phyloP scores from a whole-genome alignment of 768 basidiomycete species.

The Boletus rubropictus region DNA sequence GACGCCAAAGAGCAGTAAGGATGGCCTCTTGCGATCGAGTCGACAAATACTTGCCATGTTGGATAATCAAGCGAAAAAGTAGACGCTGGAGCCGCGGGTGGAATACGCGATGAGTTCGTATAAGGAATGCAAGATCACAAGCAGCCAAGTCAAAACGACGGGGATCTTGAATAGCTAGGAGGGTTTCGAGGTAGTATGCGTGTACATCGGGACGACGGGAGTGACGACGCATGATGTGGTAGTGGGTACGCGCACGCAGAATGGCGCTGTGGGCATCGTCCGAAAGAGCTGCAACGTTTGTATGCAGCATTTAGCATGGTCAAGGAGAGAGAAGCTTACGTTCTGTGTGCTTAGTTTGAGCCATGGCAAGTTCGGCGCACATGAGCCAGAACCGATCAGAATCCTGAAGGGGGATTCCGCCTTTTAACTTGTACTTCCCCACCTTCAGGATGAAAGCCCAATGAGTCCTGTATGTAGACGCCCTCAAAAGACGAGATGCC shows the following conservation, averaged over 20 bases:
- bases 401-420: slow-evolving; percentile 30
- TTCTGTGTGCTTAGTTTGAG: slow-evolving; percentile 6
- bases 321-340: slow-evolving; percentile 12
- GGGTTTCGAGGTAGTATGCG: slow-evolving; percentile 40
- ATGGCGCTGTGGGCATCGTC: slow-evolving; percentile 12
- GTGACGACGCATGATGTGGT: slow-evolving; percentile 35
- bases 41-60: slow-evolving; percentile 23
- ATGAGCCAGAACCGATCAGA: slow-evolving; percentile 64
- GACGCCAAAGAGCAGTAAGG: slow-evolving; percentile 33
- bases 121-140: slow-evolving; percentile 29
- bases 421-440: slow-evolving; percentile 38
- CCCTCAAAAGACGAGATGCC: slow-evolving; percentile 23
- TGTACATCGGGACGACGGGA: slow-evolving; percentile 41
- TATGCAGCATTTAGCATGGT: slow-evolving; percentile 5
- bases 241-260: slow-evolving; percentile 36
- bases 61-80: slow-evolving; percentile 38
- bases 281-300: slow-evolving; percentile 10
- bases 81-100: slow-evolving; percentile 34
- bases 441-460: slow-evolving; percentile 49
- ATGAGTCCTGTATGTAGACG: slow-evolving; percentile 26
- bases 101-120: slow-evolving; percentile 31
- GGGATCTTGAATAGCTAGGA: slow-evolving; percentile 29
- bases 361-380: slow-evolving; percentile 38
- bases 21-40: slow-evolving; percentile 29
- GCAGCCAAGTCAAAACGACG: slow-evolving; percentile 31